These are phyloP conservation scores for Monosporascus sp. DNA, from an alignment of 2,329 filamentous ascomycete genomes.

Conservation along the genomic window DNA sequence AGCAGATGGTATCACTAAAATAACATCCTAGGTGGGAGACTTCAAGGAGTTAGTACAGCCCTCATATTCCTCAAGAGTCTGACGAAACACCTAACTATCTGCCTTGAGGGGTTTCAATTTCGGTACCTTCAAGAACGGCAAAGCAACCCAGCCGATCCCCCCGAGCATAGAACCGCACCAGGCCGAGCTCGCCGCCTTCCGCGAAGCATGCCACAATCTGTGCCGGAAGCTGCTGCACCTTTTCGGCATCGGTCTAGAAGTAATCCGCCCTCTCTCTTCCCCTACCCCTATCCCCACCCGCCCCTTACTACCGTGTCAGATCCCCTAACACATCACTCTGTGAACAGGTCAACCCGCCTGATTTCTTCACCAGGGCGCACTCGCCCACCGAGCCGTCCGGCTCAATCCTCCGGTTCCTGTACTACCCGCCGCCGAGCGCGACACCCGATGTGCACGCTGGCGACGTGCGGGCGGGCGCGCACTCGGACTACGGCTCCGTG, in stretches of 20 bases:
- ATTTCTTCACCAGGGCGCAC: constrained; percentile 53
- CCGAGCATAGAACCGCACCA: constrained; percentile 54
- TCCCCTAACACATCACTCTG: background rate
- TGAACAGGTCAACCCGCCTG: constrained; percentile 37
- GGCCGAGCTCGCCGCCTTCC: constrained; percentile 60
- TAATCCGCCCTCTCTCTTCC: constrained; percentile 27
- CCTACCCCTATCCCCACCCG: background rate
- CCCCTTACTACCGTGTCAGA: background rate
- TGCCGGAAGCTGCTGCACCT: constrained; percentile 69
- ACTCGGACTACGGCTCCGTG: constrained; percentile 77
- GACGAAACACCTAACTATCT: background rate
- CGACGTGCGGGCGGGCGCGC: constrained; percentile 83
- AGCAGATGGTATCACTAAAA: background rate
- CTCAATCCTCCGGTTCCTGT: constrained; percentile 64
- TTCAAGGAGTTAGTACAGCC: constrained; percentile 68
- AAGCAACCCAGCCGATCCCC: constrained; percentile 74
- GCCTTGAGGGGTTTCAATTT: constrained; percentile 79
- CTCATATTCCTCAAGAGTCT: too few relatives aligned
- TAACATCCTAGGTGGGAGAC: constrained; percentile 59
- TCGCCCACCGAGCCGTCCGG: constrained; percentile 41
- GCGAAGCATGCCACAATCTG: constrained; percentile 63
- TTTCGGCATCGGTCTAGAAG: constrained; percentile 71
- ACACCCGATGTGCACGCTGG: constrained; percentile 37
- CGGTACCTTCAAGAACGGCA: constrained; percentile 64
- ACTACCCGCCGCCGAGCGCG: constrained; percentile 56